Conservation (phyloP, 2,329 filamentous ascomycete species). For the Leptographium lundbergii region DNA sequence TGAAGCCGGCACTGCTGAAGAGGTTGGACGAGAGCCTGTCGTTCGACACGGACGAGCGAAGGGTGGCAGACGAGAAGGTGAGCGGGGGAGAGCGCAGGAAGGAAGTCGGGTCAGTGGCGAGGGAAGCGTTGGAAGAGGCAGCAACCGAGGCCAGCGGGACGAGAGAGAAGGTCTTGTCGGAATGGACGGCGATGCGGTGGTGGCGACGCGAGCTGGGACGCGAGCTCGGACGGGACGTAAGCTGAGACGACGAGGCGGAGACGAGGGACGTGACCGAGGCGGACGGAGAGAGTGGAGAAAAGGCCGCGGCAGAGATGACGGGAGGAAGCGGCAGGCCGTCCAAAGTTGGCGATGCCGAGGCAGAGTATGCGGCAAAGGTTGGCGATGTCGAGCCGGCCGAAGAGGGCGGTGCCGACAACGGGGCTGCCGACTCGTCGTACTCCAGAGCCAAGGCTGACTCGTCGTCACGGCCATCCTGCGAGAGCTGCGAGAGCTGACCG, state of each 20-base stretch:
- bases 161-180: constrained; percentile 47
- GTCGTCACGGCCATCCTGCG: neutral
- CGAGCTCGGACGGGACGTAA: constrained; percentile 18
- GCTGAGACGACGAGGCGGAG: constrained; percentile 13
- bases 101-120: neutral
- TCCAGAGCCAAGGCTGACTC: constrained; percentile 1
- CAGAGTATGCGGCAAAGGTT: neutral
- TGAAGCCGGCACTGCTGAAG: constrained; percentile 33
- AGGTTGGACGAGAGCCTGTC: constrained; percentile 34
- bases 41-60: constrained; percentile 34
- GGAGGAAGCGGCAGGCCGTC: neutral
- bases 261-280: constrained; percentile 7
- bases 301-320: constrained; percentile 1
- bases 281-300: constrained; percentile 8
- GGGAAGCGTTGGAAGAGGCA: constrained; percentile 9
- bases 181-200: constrained; percentile 36
- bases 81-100: constrained; percentile 27
- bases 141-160: constrained; percentile 17
- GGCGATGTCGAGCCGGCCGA: neutral
- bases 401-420: neutral
- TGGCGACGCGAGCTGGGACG: constrained; percentile 26
- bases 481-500: neutral
- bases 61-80: constrained; percentile 24
- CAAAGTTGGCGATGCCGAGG: neutral
- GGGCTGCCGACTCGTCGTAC: neutral